phyloP scores from a whole-genome alignment of 441 rosid species.

The Viola pubescens region DNA sequence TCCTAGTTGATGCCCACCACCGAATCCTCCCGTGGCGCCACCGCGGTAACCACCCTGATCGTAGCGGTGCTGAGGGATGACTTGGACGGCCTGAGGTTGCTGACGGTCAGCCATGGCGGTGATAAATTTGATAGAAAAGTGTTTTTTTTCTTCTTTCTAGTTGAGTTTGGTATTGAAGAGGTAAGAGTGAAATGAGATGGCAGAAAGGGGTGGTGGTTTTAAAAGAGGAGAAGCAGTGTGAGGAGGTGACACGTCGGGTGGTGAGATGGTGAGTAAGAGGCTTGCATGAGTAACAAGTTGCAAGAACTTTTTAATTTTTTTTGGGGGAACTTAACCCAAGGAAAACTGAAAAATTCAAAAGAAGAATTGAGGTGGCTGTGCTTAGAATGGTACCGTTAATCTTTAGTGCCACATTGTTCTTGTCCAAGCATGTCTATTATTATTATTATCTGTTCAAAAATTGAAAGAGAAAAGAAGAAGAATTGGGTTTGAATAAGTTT shows the following conservation, averaged over 20 bases:
- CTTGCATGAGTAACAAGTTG: constrained; percentile 76
- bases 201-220: constrained; percentile 1
- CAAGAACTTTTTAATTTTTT: constrained; percentile 10
- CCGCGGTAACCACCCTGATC: too few species aligned
- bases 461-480: too few species aligned
- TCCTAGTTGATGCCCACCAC: constrained; percentile 20
- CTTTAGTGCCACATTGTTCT: constrained; percentile 13
- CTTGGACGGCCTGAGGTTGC: constrained; percentile 44
- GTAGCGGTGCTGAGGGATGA: constrained; percentile 35
- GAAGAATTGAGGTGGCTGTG: constrained; percentile 14
- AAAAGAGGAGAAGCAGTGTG: constrained; percentile 15
- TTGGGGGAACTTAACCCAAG: not conserved
- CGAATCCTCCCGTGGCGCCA: constrained; percentile 12
- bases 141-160: not conserved
- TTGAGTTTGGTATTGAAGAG: not conserved
- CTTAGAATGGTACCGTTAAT: not conserved
- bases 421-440: too few species aligned
- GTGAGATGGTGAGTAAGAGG: constrained; percentile 48
- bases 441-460: too few species aligned
- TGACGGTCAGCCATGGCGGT: constrained; percentile 44
- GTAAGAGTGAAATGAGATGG: not conserved
- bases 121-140: not conserved
- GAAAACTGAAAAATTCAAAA: not conserved
- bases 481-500: too few species aligned
- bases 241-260: constrained; percentile 46